phyloP scores from a whole-genome alignment of 805 yeast species.

The Hanseniaspora lindneri region DNA sequence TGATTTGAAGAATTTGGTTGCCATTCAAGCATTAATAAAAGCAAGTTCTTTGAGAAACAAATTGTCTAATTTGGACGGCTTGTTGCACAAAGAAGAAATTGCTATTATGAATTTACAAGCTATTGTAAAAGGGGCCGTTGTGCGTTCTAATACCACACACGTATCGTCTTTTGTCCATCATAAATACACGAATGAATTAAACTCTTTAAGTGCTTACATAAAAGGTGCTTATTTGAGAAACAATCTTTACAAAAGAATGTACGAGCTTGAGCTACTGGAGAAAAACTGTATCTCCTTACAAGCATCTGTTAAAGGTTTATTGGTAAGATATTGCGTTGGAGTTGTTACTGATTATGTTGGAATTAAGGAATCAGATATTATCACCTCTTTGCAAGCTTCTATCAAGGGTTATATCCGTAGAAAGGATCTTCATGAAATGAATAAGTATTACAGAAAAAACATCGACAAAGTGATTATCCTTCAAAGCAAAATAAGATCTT shows the following conservation, averaged over 20 bases:
- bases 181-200: not conserved
- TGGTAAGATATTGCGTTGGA: constrained; percentile 47
- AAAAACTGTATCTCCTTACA: constrained; percentile 38
- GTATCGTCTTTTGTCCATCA: not conserved
- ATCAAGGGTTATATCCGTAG: constrained; percentile 41
- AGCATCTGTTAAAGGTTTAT: constrained; percentile 50
- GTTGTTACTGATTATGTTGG: constrained; percentile 43
- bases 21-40: constrained; percentile 36
- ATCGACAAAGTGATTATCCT: constrained; percentile 51
- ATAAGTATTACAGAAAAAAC: constrained; percentile 43
- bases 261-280: constrained; percentile 19
- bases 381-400: constrained; percentile 40
- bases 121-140: constrained; percentile 36
- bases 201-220: constrained; percentile 1
- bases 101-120: constrained; percentile 38
- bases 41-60: constrained; percentile 29
- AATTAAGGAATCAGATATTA: constrained; percentile 27
- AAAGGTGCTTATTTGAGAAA: constrained; percentile 38
- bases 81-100: not conserved
- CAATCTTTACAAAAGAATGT: constrained; percentile 30
- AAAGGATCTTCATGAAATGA: constrained; percentile 25
- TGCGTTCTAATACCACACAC: constrained; percentile 24
- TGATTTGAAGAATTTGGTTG: constrained; percentile 18
- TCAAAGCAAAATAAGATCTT: constrained; percentile 63
- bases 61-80: not conserved